Evolutionary conservation across 345 rosid genomes (phyloP), one percentile per base, ranked within the genome.

Genomic region (Punica granatum): DNA sequence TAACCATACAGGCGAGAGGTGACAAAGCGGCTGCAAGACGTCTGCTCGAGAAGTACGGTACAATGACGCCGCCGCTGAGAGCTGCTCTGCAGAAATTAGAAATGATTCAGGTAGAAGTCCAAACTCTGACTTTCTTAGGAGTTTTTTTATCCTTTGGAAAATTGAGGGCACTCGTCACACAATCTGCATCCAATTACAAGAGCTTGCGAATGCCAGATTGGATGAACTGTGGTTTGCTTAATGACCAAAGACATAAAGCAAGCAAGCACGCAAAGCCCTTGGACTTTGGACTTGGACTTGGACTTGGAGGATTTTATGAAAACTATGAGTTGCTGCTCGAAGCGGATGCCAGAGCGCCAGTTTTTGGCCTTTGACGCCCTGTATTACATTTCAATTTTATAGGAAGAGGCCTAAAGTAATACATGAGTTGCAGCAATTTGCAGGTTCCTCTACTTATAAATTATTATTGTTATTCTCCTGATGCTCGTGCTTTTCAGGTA

Each of bases 1-100:
- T 92, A 58, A 90, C 92, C 9, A 83, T 87, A 68, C 97, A 90
- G 68, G 98, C 97, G 66, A 82, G 76, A 76, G 98, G 92, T 67
- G 97, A 90, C 79, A 92, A 90, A 75, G 79, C 32, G 34, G 92
- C 89, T 71, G 93, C 97, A 70, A 77, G 69, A 28, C 74, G 67
- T 56, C 98, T 90, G 56, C 72, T 88, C 25, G 42, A 88, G 43
- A 86, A 78, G 67, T 90, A 92, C 74, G 84, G 86, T 71, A 77
- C 63, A 53, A 76, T 92, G 75, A 86, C 92, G 23, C 75, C 75
- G 8, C 91, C 92, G 25, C 68, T 92, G 73, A 84, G 78, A 75
- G 73, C 72, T 41, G 89, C 93, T 66, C 70, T 92, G 74, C 80
- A 77, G 37, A 92, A 81, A 64, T 73, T 92, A 63, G 96, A 90